Conservation (phyloP, 495 filamentous ascomycete species). For the Paragyromitra xinjiangensis region DNA sequence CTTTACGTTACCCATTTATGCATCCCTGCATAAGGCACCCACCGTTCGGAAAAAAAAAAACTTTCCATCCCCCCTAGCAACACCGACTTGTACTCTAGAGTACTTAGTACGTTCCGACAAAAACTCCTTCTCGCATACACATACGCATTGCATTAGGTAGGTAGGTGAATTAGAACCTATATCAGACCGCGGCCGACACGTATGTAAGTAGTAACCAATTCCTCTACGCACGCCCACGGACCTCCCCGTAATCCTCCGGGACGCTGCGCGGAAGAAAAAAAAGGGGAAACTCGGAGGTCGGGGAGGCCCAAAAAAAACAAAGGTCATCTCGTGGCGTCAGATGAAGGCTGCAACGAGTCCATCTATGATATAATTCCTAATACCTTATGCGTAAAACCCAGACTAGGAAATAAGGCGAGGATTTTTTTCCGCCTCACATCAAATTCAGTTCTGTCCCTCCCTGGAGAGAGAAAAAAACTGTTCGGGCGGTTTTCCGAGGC, state of each 20-base stretch:
- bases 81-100: conserved; percentile 1
- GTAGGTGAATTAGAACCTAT: conserved; percentile 10
- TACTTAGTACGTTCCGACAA: conserved; percentile 20
- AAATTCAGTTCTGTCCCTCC: not conserved
- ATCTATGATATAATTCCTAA: not conserved
- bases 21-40: conserved; percentile 3
- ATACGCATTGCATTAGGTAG: conserved; percentile 33
- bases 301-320: not conserved
- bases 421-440: conserved; percentile 4
- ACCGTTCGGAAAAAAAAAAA: not conserved
- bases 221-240: conserved; percentile 24
- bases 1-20: conserved; percentile 14
- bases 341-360: conserved; percentile 22
- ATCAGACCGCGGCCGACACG: conserved; percentile 46
- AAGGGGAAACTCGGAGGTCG: not conserved
- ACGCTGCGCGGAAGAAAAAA: conserved; percentile 7
- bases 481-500: not conserved
- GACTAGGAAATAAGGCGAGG: conserved; percentile 6
- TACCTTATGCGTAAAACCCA: conserved; percentile 11
- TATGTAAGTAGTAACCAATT: conserved; percentile 37
- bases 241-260: conserved; percentile 40
- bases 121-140: conserved; percentile 25
- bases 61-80: not conserved
- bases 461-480: not conserved
- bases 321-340: conserved; percentile 41